Evolutionary conservation across 2,329 filamentous ascomycete species (phyloP).

Genomic region (Paecilomyces niveus): DNA sequence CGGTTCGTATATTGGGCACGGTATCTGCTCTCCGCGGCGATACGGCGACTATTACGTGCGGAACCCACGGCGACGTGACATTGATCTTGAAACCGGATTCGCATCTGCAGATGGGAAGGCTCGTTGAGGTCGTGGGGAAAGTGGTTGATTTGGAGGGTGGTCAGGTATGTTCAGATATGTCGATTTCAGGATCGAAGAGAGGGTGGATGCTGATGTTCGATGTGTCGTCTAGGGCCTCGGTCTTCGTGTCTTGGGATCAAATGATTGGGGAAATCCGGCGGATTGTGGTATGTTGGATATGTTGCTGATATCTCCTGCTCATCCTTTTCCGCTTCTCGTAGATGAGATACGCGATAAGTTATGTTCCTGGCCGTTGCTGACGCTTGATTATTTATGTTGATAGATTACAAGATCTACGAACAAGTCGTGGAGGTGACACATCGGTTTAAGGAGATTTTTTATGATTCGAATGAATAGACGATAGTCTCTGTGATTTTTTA

Average conservation of each 20-base stretch:
- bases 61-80: slow-evolving; percentile 60
- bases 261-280: slow-evolving; percentile 36
- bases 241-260: slow-evolving; percentile 33
- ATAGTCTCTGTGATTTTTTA: neutral
- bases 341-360: neutral
- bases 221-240: slow-evolving; percentile 26
- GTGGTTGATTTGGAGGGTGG: slow-evolving; percentile 36
- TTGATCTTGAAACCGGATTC: slow-evolving; percentile 60
- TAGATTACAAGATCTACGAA: slow-evolving; percentile 69
- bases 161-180: slow-evolving; percentile 19
- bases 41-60: slow-evolving; percentile 70
- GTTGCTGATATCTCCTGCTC: slow-evolving; percentile 1
- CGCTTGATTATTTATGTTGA: neutral
- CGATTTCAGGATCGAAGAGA: neutral
- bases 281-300: slow-evolving; percentile 28
- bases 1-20: slow-evolving; percentile 79
- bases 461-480: slow-evolving; percentile 39
- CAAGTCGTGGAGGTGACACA: slow-evolving; percentile 83
- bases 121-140: slow-evolving; percentile 42
- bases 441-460: slow-evolving; percentile 73
- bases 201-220: neutral
- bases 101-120: slow-evolving; percentile 37
- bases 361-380: neutral
- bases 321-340: neutral
- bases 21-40: slow-evolving; percentile 78